Evolutionary conservation across 495 filamentous ascomycete genomes (phyloP).

Genomic region (Entonaema liquescens): DNA sequence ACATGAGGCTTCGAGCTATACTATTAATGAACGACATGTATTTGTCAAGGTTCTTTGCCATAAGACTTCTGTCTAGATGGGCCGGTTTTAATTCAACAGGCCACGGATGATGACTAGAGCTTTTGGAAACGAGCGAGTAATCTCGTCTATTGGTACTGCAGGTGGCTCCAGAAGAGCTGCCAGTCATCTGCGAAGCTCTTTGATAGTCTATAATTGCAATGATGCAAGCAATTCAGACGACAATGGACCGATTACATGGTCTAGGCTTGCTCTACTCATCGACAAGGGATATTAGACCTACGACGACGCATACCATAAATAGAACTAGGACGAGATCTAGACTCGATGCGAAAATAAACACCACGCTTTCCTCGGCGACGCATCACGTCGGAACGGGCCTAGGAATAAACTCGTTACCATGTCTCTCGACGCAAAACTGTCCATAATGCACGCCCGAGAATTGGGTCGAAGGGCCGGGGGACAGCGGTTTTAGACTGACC

Average conservation of each 20-base stretch:
- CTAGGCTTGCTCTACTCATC: constrained; percentile 14
- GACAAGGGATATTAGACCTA: constrained; percentile 10
- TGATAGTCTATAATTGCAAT: constrained; percentile 1
- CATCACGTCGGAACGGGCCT: constrained; percentile 28
- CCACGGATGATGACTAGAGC: background rate
- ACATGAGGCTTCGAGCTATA: constrained; percentile 12
- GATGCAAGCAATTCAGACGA: constrained; percentile 27
- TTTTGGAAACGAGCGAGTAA: constrained; percentile 12
- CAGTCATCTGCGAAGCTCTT: constrained; percentile 16
- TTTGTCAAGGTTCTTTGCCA: background rate
- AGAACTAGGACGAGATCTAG: constrained; percentile 35
- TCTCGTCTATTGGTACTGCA: constrained; percentile 7
- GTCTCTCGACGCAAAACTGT: constrained; percentile 10
- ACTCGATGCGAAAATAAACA: constrained; percentile 22
- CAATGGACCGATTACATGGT: constrained; percentile 29
- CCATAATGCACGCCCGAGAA: constrained; percentile 8
- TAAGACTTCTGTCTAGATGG: constrained; percentile 22
- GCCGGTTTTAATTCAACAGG: constrained; percentile 5
- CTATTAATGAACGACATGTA: constrained; percentile 7
- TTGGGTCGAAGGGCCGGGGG: background rate
- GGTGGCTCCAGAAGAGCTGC: constrained; percentile 5
- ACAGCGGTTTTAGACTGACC: constrained; percentile 10
- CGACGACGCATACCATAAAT: constrained; percentile 33
- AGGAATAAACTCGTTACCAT: constrained; percentile 6
- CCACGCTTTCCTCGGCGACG: constrained; percentile 10